Percentiles rank a stretch among this genome's conserved stretches.
Evolutionary conservation across 179 eudicot genomes (phyloP).

Genomic region (Pouteria campechiana): DNA sequence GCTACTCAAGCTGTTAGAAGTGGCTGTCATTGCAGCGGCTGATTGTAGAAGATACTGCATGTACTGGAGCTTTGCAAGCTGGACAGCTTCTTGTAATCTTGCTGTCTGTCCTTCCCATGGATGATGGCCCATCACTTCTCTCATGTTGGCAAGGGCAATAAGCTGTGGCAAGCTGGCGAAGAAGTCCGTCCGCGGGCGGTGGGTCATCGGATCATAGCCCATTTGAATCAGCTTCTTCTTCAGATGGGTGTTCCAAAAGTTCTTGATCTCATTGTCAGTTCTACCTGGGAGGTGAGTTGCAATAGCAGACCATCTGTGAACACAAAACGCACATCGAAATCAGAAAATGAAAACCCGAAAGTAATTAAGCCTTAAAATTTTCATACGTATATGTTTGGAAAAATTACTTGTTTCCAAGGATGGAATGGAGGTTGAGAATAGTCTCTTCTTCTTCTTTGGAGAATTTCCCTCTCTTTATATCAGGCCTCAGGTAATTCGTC

Average conservation of each 20-base stretch:
- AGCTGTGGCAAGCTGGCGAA: slow-evolving; percentile 20
- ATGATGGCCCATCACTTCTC: slow-evolving; percentile 15
- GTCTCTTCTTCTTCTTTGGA: slow-evolving; percentile 26
- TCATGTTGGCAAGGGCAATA: slow-evolving; percentile 21
- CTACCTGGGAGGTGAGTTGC: slow-evolving; percentile 22
- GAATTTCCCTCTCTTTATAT: slow-evolving; percentile 30
- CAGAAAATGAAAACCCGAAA: too few species aligned
- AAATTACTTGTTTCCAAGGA: slow-evolving; percentile 30
- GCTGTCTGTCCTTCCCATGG: slow-evolving; percentile 15
- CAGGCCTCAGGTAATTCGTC: slow-evolving; percentile 30
- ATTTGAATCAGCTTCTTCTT: slow-evolving; percentile 33
- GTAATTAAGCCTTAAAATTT: too few species aligned
- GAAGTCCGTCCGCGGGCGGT: slow-evolving; percentile 23
- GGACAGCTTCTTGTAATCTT: slow-evolving; percentile 15
- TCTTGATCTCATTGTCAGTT: slow-evolving; percentile 34
- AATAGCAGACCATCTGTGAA: slow-evolving; percentile 25
- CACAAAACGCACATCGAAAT: not conserved
- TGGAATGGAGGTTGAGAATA: slow-evolving; percentile 22
- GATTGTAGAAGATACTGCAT: slow-evolving; percentile 17
- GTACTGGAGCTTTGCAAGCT: slow-evolving; percentile 15
- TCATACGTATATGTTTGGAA: too few species aligned
- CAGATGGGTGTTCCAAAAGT: slow-evolving; percentile 33
- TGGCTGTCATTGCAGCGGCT: not conserved
- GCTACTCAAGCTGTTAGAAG: not conserved
- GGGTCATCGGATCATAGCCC: slow-evolving; percentile 33